Evolutionary conservation across 768 basidiomycete species (phyloP).

Genomic region (Boletellus ananas): DNA sequence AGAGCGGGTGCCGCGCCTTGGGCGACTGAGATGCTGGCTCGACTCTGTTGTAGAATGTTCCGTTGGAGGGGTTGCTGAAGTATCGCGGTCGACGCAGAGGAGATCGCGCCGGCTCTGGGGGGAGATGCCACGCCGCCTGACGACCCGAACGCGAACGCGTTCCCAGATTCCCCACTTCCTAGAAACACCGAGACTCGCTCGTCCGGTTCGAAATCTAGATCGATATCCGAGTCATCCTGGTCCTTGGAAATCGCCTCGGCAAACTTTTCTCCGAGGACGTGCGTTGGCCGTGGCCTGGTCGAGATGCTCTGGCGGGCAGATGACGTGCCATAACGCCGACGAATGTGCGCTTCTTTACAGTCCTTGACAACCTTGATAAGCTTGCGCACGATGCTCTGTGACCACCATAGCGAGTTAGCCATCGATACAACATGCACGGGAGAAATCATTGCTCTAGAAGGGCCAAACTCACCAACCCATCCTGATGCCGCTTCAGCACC

Average conservation of each 20-base stretch:
- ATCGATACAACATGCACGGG: not conserved
- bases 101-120: slow-evolving; percentile 44
- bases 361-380: slow-evolving; percentile 81
- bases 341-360: slow-evolving; percentile 66
- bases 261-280: slow-evolving; percentile 60
- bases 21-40: slow-evolving; percentile 31
- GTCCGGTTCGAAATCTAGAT: slow-evolving; percentile 69
- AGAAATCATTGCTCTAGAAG: not conserved
- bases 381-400: slow-evolving; percentile 73
- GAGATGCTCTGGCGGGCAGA: slow-evolving; percentile 31
- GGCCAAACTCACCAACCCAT: slow-evolving; percentile 61
- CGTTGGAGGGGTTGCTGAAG: slow-evolving; percentile 59
- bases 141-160: slow-evolving; percentile 38
- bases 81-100: slow-evolving; percentile 56
- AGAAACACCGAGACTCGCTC: slow-evolving; percentile 40
- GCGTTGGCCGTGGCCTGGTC: slow-evolving; percentile 35
- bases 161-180: slow-evolving; percentile 39
- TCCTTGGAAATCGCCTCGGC: slow-evolving; percentile 50
- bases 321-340: slow-evolving; percentile 30
- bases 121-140: slow-evolving; percentile 26
- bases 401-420: slow-evolving; percentile 3
- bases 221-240: slow-evolving; percentile 67
- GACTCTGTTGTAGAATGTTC: slow-evolving; percentile 47
- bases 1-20: slow-evolving; percentile 13
- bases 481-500: slow-evolving; percentile 58